Evolutionary conservation across 2,329 filamentous ascomycete species (phyloP).

Genomic region (Endothia cerciana): DNA sequence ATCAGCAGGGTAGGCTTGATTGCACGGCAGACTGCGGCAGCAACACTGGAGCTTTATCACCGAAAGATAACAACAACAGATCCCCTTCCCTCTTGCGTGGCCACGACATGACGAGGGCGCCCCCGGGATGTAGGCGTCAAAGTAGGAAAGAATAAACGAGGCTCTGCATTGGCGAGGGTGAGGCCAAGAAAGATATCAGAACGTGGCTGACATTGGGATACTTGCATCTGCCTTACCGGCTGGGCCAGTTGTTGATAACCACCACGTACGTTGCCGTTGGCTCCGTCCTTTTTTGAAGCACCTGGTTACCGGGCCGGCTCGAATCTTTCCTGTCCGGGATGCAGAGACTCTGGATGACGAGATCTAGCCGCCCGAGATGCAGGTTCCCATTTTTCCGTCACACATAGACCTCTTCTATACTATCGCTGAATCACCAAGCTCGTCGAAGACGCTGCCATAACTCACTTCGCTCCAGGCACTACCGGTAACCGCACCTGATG

Average conservation of each 20-base stretch:
- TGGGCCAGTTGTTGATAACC: background rate
- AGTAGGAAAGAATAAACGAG: background rate
- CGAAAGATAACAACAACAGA: background rate
- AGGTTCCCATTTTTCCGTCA: background rate
- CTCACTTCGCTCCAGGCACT: background rate
- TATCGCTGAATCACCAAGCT: background rate
- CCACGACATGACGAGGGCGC: background rate
- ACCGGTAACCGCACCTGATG: background rate
- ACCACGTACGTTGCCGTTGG: background rate
- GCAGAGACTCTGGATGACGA: background rate
- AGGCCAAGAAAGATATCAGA: no score
- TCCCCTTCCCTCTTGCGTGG: background rate
- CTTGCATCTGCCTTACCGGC: background rate
- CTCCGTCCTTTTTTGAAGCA: background rate
- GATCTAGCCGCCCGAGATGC: slow-evolving; percentile 1
- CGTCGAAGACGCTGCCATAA: background rate
- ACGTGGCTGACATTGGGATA: background rate
- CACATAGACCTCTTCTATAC: background rate
- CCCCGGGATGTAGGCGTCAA: background rate
- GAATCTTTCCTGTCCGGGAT: background rate
- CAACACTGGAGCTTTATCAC: background rate
- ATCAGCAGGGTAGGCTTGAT: background rate
- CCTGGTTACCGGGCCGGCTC: slow-evolving; percentile 6
- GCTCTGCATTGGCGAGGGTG: background rate
- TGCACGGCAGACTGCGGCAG: background rate